Percentiles rank a stretch among this genome's conserved stretches.
Conservation (phyloP, 208 protist species). For the Porcisia hertigi region DNA sequence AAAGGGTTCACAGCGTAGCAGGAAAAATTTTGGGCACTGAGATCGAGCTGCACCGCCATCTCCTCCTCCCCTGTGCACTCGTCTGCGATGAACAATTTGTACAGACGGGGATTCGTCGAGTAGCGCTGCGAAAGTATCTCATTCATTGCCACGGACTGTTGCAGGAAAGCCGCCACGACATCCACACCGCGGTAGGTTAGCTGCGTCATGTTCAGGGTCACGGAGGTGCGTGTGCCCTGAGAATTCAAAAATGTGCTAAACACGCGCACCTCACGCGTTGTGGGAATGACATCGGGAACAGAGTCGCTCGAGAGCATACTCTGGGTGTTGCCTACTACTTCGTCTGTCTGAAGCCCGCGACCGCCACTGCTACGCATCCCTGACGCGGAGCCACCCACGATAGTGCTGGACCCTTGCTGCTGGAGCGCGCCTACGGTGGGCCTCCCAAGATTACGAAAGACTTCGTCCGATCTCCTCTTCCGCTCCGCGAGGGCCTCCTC, state of each 20-base stretch:
- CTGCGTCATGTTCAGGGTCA: constrained; percentile 56
- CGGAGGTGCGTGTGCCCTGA: constrained; percentile 52
- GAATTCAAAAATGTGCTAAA: constrained; percentile 78
- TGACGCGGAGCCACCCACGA: neutral
- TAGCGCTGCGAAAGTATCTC: constrained; percentile 57
- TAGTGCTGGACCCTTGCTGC: neutral
- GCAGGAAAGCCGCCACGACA: constrained; percentile 75
- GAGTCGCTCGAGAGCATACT: constrained; percentile 22
- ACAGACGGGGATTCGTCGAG: constrained; percentile 74
- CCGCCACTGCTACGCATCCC: constrained; percentile 1
- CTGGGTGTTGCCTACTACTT: constrained; percentile 19
- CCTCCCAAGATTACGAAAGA: constrained; percentile 20
- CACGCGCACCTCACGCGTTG: constrained; percentile 58
- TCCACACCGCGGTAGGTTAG: constrained; percentile 69
- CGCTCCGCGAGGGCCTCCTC: constrained; percentile 30
- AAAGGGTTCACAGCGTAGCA: constrained; percentile 82
- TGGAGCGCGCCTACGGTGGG: neutral
- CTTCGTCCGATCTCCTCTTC: constrained; percentile 13
- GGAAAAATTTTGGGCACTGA: constrained; percentile 62
- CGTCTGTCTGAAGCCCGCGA: constrained; percentile 8
- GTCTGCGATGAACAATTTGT: constrained; percentile 89
- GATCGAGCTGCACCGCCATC: constrained; percentile 78
- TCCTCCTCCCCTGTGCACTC: constrained; percentile 88
- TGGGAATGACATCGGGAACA: constrained; percentile 9
- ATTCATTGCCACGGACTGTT: constrained; percentile 60